phyloP scores from a whole-genome alignment of 2,329 filamentous ascomycete genomes.

The Salinomyces thailandicus region DNA sequence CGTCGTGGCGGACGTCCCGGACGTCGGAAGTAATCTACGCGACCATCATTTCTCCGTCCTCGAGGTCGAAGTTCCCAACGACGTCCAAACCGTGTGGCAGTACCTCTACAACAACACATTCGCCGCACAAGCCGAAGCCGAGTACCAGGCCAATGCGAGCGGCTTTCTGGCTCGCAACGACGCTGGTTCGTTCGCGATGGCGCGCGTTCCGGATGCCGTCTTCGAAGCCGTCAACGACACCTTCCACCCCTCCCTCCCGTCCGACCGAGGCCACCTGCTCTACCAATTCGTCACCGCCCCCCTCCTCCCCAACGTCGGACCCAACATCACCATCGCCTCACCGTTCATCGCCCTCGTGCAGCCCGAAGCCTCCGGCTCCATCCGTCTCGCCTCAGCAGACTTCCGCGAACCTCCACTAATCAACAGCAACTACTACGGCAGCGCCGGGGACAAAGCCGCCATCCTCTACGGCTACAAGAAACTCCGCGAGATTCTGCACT shows the following conservation, averaged over 20 bases:
- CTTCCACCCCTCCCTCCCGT: not conserved
- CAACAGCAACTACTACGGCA: not conserved
- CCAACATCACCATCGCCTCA: not conserved
- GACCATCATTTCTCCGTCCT: conserved; percentile 50
- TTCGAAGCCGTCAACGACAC: conserved; percentile 41
- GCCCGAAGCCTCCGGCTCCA: not conserved
- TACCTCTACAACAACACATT: conserved; percentile 13
- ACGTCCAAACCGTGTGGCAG: not conserved
- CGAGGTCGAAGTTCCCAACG: conserved; percentile 33
- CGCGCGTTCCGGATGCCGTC: conserved; percentile 38
- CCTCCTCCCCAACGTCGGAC: not conserved
- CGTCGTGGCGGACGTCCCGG: conserved; percentile 45
- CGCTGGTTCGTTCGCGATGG: conserved; percentile 45
- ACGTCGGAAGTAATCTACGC: conserved; percentile 54
- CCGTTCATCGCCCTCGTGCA: not conserved
- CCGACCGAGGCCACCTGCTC: not conserved
- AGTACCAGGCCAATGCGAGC: conserved; percentile 19
- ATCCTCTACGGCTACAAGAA: conserved; percentile 32
- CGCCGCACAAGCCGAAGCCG: conserved; percentile 13
- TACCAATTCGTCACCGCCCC: not conserved
- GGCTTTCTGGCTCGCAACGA: conserved; percentile 37
- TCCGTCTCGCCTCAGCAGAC: not conserved
- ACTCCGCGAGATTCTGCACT: conserved; percentile 15
- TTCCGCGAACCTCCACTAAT: not conserved
- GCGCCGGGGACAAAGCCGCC: conserved; percentile 33